Base-by-base conservation (phyloP, 192 early-diverging fungal species). In the Podila epicladia region DNA sequence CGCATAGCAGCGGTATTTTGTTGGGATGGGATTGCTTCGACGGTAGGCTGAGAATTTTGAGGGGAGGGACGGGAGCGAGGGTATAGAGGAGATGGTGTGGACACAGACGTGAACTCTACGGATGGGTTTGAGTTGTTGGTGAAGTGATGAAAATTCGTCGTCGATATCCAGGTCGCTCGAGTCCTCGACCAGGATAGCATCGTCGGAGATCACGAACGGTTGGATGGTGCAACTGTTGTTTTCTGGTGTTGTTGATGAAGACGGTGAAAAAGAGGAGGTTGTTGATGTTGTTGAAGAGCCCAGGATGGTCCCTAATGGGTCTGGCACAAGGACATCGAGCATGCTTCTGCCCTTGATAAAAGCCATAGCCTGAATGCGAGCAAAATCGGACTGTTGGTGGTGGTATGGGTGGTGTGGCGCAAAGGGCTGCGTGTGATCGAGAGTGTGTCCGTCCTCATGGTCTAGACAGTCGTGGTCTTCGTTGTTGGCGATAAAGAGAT, bases 331-430 rank as follows among this genome's bases (percentile, higher is more conserved):
- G 53, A 55, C 53, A n/a, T 55, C 53, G 53, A 55, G 53, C 53
- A 55, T 55, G 53, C 53, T 55, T 7, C 53, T n/a, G 24, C 53
- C 53, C 29, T 28, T 28, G 59, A 61, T 61, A 26, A 28, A 32
- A 9, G 59, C 26, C 28, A 61, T 61, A 19, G 59, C 59, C 59
- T 32, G 26, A 31, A 33, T 61, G 59, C 31, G 59, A 4, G 59
- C 28, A 61, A 33, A 28, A 31, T 28, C 59, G 7, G 59, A 32
- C 59, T 61, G 59, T 26, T 61, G 28, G 12, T 61, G 59, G 19
- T 61, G 26, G 59, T 61, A 55, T 24, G 53, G 53, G 53, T 61
- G 31, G 31, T 61, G 31, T 61, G 59, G 59, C 26, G 59, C 28
- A 17, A 28, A 61, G 13, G 59, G 59, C 26, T 32, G 59, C 11